Evolutionary conservation across 768 basidiomycete species (phyloP), one percentile per base, ranked within the genome.

Genomic region (Cystofilobasidium bisporidii): DNA sequence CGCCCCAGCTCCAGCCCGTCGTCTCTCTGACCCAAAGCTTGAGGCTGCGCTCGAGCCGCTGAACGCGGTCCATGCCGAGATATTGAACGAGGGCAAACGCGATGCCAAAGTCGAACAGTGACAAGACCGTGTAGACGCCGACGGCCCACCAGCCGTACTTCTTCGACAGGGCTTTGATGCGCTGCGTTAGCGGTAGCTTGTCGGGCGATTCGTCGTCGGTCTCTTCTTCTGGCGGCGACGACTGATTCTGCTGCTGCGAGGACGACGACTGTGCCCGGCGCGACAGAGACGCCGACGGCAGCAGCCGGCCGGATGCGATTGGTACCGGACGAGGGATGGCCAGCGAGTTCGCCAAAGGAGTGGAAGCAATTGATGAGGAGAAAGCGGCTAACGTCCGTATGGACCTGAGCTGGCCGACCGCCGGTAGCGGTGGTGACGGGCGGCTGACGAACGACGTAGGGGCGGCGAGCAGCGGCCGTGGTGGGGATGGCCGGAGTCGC

Each of bases 131-230:
- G 80, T 99, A 99, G 30, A 98, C 86, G 38, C 88, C 92, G 33
- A 98, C 82, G 24, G 96, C 91, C 75, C 93, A 94, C 89, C 89
- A 91, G 36, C 94, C 94, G 75, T 98, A 96, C 5, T 87, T 83
- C 75, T 88, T 92, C 68, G 92, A 86, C 67, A 97, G 86, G 72
- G 84, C 82, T 74, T 86, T 90, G 28, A 92, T 80, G 24, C 85
- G 83, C 75, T 87, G 83, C 0, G 87, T n/a, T 8, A 66, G 45
- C 28, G 64, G 57, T 4, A 55, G 40, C n/a, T 65, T 65, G 33
- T 56, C 53, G 28, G 53, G 53, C 17, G 53, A 3, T 4, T 10
- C 22, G 28, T 56, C 53, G 53, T 32, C 53, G 20, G 17, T 9
- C 50, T 56, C 53, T 30, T 22, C 53, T 48, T 48, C 47, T 48